Evolutionary conservation across 805 yeast species (phyloP).

Genomic region (Schwanniomyces sp.): DNA sequence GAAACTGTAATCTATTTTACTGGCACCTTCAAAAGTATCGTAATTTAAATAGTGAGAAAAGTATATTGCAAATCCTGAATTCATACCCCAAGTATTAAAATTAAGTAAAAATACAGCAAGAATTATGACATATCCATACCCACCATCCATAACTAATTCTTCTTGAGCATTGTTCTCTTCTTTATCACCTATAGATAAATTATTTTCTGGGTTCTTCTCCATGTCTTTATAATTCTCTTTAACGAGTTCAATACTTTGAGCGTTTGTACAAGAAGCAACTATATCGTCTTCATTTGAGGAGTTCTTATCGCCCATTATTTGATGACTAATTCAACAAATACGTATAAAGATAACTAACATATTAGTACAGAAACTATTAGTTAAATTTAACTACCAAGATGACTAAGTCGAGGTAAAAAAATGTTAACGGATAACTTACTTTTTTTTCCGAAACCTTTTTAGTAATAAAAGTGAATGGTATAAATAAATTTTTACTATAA

Average conservation of each 20-base stretch:
- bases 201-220: neutral
- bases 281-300: neutral
- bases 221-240: neutral
- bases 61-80: conserved; percentile 64
- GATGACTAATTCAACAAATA: neutral
- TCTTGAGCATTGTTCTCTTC: conserved; percentile 1
- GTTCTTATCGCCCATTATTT: neutral
- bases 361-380: neutral
- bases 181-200: conserved; percentile 1
- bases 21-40: conserved; percentile 53
- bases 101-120: conserved; percentile 50
- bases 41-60: conserved; percentile 55
- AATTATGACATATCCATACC: conserved; percentile 67
- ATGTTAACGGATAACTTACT: neutral
- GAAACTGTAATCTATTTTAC: conserved; percentile 59
- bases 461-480: no score
- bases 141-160: conserved; percentile 47
- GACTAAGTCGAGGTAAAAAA: neutral
- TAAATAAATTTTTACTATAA: no score
- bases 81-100: conserved; percentile 73
- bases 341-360: no score
- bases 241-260: neutral
- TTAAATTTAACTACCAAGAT: neutral
- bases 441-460: neutral
- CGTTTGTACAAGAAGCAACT: neutral